phyloP scores from a whole-genome alignment of 2,329 filamentous ascomycete genomes.

The Clathrospora elynae region DNA sequence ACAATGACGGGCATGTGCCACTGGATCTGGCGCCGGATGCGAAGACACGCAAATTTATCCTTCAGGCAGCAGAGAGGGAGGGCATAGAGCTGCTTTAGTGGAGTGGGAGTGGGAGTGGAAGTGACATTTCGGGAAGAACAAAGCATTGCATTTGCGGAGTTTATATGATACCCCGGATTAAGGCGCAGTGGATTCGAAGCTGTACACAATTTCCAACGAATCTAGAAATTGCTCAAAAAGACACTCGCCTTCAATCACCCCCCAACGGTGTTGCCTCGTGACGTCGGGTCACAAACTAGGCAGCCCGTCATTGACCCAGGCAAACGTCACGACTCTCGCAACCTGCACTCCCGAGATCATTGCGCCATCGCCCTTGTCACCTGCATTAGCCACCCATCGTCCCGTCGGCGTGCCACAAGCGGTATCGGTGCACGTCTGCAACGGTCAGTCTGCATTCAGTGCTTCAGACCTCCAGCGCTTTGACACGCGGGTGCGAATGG shows the following conservation, averaged over 20 bases:
- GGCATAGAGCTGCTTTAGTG: constrained; percentile 68
- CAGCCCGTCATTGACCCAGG: no score
- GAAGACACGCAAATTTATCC: constrained; percentile 79
- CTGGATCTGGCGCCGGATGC: constrained; percentile 84
- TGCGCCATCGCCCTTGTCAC: constrained; percentile 9
- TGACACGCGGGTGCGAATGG: constrained; percentile 1
- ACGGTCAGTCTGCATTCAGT: constrained; percentile 5
- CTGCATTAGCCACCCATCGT: constrained; percentile 3
- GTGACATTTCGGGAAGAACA: neutral
- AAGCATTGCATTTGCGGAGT: constrained; percentile 13
- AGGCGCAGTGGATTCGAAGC: constrained; percentile 2
- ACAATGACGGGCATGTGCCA: constrained; percentile 70
- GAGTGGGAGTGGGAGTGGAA: no score
- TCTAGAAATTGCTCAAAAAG: no score
- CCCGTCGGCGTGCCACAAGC: neutral
- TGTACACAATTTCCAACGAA: no score
- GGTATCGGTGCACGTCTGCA: neutral
- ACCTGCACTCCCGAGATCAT: no score
- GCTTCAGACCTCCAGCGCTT: neutral
- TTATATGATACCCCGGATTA: constrained; percentile 19
- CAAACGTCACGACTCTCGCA: no score
- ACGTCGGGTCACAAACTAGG: no score
- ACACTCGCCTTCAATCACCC: no score
- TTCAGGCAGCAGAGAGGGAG: constrained; percentile 79
- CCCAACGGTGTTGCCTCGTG: no score